phyloP scores from a whole-genome alignment of 345 rosid genomes.

The Microcos paniculata region DNA sequence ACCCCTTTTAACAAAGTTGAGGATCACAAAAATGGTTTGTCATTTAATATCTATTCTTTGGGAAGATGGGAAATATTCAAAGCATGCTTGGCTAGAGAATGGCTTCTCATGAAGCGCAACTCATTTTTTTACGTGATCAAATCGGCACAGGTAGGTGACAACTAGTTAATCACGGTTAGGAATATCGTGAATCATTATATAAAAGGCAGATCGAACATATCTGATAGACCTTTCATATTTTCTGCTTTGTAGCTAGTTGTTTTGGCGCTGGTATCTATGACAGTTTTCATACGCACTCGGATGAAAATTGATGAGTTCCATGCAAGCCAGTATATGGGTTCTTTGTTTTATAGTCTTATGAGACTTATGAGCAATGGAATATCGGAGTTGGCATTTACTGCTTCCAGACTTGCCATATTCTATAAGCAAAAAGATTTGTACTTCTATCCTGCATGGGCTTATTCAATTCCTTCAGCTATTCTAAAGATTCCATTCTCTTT shows the following conservation, averaged over 20 bases:
- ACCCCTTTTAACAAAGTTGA: slow-evolving; percentile 38
- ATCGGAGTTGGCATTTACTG: slow-evolving; percentile 40
- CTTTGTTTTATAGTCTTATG: slow-evolving; percentile 40
- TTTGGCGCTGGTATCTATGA: slow-evolving; percentile 34
- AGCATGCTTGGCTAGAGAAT: slow-evolving; percentile 63
- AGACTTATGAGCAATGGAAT: slow-evolving; percentile 36
- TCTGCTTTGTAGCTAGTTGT: slow-evolving; percentile 36
- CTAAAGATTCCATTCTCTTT: slow-evolving; percentile 51
- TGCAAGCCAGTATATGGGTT: slow-evolving; percentile 35
- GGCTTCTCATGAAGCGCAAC: slow-evolving; percentile 57
- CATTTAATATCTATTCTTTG: slow-evolving; percentile 43
- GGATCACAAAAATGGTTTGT: slow-evolving; percentile 36
- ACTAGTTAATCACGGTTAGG: no score
- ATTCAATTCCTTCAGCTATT: slow-evolving; percentile 37
- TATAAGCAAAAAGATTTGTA: slow-evolving; percentile 45
- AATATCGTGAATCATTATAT: no score
- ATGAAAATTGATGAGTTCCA: slow-evolving; percentile 36
- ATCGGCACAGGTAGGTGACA: slow-evolving; percentile 41
- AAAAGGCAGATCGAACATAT: no score
- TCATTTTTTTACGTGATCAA: slow-evolving; percentile 42
- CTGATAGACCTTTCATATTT: no score
- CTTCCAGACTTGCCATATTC: slow-evolving; percentile 43
- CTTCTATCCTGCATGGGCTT: slow-evolving; percentile 59
- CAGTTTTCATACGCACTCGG: slow-evolving; percentile 35
- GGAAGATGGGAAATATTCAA: slow-evolving; percentile 57